A percentile compares a stretch with the other conserved stretches of the same genome.
phyloP scores from a whole-genome alignment of 176 grass and related monocot species.

The Chrysopogon serrulatus region DNA sequence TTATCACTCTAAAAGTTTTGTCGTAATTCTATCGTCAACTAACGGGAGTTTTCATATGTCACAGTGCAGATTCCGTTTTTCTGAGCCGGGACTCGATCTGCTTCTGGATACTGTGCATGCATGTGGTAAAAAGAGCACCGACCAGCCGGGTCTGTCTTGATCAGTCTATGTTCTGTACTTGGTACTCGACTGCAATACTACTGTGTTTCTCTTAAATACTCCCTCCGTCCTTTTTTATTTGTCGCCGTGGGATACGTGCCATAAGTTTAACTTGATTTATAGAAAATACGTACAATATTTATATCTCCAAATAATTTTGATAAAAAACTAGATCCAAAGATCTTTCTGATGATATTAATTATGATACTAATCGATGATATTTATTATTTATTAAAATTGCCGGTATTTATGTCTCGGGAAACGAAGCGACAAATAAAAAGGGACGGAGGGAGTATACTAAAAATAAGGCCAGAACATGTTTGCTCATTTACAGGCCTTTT shows the following conservation, averaged over 20 bases:
- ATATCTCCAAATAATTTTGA: no score
- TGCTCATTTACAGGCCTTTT: neutral
- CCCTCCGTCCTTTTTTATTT: no score
- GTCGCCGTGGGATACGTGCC: no score
- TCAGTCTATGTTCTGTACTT: neutral
- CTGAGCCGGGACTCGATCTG: neutral
- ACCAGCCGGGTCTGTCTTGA: neutral
- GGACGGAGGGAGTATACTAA: no score
- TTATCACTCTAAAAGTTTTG: neutral
- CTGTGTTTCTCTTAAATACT: neutral
- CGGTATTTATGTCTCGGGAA: no score
- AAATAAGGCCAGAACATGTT: neutral
- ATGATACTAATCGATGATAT: no score
- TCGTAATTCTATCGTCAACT: neutral
- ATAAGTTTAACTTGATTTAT: no score
- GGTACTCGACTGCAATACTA: neutral
- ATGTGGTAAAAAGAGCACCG: neutral
- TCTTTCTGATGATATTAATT: no score
- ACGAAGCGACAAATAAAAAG: no score
- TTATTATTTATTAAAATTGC: no score
- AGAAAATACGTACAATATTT: no score
- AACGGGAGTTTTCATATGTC: constrained; percentile 1
- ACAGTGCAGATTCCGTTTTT: constrained; percentile 20
- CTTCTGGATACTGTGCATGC: neutral
- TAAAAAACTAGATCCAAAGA: no score